Conservation (phyloP, 75 land plant genomes). For the Larix kaempferi region DNA sequence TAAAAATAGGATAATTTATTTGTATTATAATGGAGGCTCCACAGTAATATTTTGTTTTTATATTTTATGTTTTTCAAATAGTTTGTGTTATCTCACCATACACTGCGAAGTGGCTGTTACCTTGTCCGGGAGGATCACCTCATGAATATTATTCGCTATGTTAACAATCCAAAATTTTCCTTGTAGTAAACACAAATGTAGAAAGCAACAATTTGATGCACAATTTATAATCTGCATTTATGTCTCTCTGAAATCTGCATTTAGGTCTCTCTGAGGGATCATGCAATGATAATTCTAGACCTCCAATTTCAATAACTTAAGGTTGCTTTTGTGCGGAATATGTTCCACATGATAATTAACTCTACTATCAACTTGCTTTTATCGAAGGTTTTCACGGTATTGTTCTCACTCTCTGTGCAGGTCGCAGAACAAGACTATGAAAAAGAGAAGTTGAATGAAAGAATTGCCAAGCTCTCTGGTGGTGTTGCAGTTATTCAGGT, state of each 20-base stretch:
- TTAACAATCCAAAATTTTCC: no score
- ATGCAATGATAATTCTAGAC: no score
- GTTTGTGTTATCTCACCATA: neutral
- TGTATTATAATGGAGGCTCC: neutral
- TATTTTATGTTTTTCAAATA: neutral
- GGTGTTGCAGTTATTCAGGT: conserved; percentile 92
- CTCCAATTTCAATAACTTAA: no score
- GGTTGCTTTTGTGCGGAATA: no score
- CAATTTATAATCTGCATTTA: no score
- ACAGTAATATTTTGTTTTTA: neutral
- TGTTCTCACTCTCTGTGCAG: conserved; percentile 21
- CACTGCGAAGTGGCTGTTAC: neutral
- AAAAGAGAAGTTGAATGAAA: conserved; percentile 84
- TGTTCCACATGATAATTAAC: neutral
- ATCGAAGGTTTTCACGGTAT: neutral
- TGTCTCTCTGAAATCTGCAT: no score
- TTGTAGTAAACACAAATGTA: no score
- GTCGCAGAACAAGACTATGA: conserved; percentile 69
- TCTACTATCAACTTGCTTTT: neutral
- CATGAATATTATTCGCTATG: neutral
- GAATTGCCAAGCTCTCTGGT: conserved; percentile 81
- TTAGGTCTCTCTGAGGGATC: no score
- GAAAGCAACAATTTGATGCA: no score
- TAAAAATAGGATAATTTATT: neutral
- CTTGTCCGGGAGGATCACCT: neutral